Conservation (phyloP, 495 filamentous ascomycete genomes). For the Letharia lupina region DNA sequence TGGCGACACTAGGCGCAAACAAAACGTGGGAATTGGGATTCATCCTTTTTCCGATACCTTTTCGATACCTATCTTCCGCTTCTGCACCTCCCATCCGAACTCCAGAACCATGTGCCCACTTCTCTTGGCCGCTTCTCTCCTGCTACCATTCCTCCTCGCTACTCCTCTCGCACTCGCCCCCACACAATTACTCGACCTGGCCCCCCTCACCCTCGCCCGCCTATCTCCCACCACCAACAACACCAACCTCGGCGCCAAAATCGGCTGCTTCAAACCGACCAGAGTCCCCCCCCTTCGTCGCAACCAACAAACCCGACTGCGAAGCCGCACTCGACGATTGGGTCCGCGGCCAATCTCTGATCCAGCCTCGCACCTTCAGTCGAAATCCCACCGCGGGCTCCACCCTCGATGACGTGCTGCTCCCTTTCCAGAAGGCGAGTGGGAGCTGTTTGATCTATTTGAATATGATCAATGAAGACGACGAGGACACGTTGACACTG, state of each 20-base stretch:
- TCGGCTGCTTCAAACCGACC: conserved; percentile 6
- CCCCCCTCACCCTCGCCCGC: not conserved
- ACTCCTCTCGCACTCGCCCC: not conserved
- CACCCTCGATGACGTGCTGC: not conserved
- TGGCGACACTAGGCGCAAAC: not conserved
- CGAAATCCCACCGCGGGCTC: not conserved
- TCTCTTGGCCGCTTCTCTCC: not conserved
- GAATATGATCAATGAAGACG: not conserved
- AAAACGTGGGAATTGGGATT: too few species aligned
- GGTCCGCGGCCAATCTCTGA: not conserved
- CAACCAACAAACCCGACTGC: conserved; percentile 5
- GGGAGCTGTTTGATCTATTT: not conserved
- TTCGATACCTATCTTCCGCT: not conserved
- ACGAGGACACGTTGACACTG: conserved; percentile 5
- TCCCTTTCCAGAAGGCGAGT: not conserved
- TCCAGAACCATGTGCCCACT: not conserved
- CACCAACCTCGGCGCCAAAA: not conserved
- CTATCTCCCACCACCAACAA: not conserved
- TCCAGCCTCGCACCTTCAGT: not conserved
- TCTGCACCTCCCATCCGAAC: too few species aligned
- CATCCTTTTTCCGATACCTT: not conserved
- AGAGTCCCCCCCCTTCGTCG: not conserved
- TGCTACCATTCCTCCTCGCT: not conserved
- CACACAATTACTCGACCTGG: not conserved
- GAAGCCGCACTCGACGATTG: conserved; percentile 3